These are phyloP conservation scores for Clohesyomyces aquaticus DNA, from an alignment of 495 filamentous ascomycete species.

Conservation along the genomic window DNA sequence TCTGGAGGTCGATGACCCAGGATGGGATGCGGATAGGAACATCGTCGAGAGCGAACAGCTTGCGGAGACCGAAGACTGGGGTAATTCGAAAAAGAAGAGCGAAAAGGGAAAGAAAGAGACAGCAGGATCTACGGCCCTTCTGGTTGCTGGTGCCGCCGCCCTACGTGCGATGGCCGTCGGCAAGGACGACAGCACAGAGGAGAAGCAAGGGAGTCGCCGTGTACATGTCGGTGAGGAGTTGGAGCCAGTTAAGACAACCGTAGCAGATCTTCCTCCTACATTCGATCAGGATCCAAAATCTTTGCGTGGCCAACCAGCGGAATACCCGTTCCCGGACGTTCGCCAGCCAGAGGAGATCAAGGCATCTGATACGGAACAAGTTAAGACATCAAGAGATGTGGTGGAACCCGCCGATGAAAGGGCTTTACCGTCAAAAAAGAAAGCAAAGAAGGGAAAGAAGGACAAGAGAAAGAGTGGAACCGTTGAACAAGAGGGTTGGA, in stretches of 20 bases:
- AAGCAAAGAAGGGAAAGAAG: constrained; percentile 38
- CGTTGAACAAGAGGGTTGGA: constrained; percentile 6
- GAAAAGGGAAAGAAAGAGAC: constrained; percentile 41
- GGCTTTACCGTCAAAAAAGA: constrained; percentile 35
- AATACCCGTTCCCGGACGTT: constrained; percentile 22
- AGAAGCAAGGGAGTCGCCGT: neutral
- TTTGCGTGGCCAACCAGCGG: neutral
- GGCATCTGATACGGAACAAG: neutral
- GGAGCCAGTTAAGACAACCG: neutral
- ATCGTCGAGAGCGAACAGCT: constrained; percentile 1
- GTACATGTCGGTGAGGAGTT: neutral
- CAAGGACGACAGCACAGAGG: constrained; percentile 1
- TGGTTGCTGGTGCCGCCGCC: constrained; percentile 14
- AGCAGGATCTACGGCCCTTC: neutral
- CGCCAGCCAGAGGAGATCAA: neutral
- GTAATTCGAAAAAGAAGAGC: constrained; percentile 33
- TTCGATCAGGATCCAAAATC: constrained; percentile 17
- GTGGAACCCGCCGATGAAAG: constrained; percentile 12
- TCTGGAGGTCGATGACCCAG: constrained; percentile 5
- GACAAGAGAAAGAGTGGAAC: constrained; percentile 29
- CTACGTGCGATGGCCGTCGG: neutral
- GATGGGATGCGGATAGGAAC: constrained; percentile 2
- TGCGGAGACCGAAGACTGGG: constrained; percentile 24
- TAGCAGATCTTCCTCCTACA: constrained; percentile 5
- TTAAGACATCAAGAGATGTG: neutral